Percentiles rank a stretch among this genome's conserved stretches.
Conservation (phyloP, 2,329 filamentous ascomycete genomes). For the Diaporthe citriasiana region DNA sequence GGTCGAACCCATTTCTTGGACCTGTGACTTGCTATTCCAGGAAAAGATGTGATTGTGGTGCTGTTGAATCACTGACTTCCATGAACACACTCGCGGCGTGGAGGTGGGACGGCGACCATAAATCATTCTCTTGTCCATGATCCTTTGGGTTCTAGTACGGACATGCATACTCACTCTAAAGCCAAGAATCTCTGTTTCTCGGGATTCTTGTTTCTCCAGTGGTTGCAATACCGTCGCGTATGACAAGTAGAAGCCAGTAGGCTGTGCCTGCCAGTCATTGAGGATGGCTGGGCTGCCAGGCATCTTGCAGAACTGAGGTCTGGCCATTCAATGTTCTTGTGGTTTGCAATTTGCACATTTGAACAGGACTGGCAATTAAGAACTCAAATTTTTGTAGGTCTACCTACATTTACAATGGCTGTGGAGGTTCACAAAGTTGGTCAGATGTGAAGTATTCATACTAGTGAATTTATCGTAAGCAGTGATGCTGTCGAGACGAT, state of each 20-base stretch:
- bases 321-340: not conserved
- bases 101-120: not conserved
- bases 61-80: not conserved
- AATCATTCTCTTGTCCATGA: not conserved
- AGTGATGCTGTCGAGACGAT: not conserved
- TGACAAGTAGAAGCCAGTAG: not conserved
- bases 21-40: not conserved
- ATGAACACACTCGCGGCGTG: not conserved
- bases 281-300: too few species aligned
- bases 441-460: not conserved
- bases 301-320: too few species aligned
- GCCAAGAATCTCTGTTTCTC: not conserved
- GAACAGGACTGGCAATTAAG: not conserved
- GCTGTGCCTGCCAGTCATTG: too few species aligned
- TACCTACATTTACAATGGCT: too few species aligned
- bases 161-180: too few species aligned
- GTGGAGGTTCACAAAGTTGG: not conserved
- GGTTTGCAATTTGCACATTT: not conserved
- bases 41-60: not conserved
- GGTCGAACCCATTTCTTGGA: not conserved
- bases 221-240: not conserved
- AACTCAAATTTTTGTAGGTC: too few species aligned
- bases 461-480: not conserved
- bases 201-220: not conserved
- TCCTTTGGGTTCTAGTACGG: not conserved